Evolutionary conservation across 495 filamentous ascomycete species (phyloP).

Genomic region (Rhizodiscina lignyota): DNA sequence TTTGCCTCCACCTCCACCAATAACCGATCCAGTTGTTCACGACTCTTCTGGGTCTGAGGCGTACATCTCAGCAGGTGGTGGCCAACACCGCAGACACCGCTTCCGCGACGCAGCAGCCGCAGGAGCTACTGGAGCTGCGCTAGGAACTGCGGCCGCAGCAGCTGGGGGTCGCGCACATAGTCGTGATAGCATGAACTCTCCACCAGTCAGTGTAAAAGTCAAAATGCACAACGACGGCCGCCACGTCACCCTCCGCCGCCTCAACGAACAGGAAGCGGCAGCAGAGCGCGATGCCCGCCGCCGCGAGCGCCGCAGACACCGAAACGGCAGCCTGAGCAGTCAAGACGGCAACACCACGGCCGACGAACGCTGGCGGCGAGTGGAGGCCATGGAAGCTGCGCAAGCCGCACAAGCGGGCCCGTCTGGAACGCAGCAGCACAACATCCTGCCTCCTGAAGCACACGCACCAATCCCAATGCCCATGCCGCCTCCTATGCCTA

Average conservation of each 20-base stretch:
- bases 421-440: constrained; percentile 3
- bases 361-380: constrained; percentile 15
- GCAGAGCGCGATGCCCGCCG: constrained; percentile 39
- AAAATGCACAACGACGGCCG: constrained; percentile 65
- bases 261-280: constrained; percentile 69
- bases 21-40: constrained; percentile 38
- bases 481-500: constrained; percentile 5
- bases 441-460: background rate
- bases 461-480: constrained; percentile 7
- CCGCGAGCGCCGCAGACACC: constrained; percentile 9
- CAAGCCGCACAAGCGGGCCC: constrained; percentile 7
- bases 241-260: constrained; percentile 62
- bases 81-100: constrained; percentile 28
- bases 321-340: constrained; percentile 15
- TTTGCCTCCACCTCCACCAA: constrained; percentile 30
- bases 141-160: too few relatives aligned
- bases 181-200: constrained; percentile 30
- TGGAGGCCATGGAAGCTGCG: constrained; percentile 10
- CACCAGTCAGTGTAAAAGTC: constrained; percentile 63
- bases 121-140: constrained; percentile 21
- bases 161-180: too few relatives aligned
- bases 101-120: constrained; percentile 18
- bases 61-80: constrained; percentile 32
- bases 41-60: constrained; percentile 44
- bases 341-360: constrained; percentile 9